Conservation (phyloP, 2,329 filamentous ascomycete genomes). For the Lanzia echinophila region DNA sequence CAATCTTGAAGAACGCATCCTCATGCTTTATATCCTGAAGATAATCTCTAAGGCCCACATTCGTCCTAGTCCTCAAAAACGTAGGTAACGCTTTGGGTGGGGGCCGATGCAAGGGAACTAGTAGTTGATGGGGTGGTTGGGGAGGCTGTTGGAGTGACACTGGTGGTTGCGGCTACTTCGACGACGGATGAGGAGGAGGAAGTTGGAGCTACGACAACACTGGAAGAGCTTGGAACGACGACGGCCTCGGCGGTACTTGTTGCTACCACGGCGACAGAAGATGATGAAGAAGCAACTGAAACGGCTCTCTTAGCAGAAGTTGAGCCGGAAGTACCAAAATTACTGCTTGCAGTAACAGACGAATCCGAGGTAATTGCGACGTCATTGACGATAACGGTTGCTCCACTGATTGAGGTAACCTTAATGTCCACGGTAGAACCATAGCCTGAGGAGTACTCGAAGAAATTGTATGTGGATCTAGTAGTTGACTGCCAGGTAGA, state of each 20-base stretch:
- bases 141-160: neutral
- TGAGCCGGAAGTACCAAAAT: constrained; percentile 17
- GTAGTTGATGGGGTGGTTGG: neutral
- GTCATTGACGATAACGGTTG: constrained; percentile 43
- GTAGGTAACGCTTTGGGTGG: neutral
- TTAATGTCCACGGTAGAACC: constrained; percentile 49
- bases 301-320: neutral
- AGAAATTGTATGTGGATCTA: constrained; percentile 53
- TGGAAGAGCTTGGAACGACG: neutral
- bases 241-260: neutral
- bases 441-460: constrained; percentile 52
- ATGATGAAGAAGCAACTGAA: no score
- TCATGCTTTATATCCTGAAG: no score
- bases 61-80: constrained; percentile 1
- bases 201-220: neutral
- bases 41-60: neutral
- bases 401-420: constrained; percentile 47
- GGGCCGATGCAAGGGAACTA: neutral
- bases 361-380: constrained; percentile 35
- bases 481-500: constrained; percentile 50
- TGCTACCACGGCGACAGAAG: neutral
- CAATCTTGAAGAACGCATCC: neutral
- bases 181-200: neutral
- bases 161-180: neutral
- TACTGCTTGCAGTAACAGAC: constrained; percentile 20